phyloP scores from a whole-genome alignment of 768 basidiomycete genomes.

The Lactarius indigo region DNA sequence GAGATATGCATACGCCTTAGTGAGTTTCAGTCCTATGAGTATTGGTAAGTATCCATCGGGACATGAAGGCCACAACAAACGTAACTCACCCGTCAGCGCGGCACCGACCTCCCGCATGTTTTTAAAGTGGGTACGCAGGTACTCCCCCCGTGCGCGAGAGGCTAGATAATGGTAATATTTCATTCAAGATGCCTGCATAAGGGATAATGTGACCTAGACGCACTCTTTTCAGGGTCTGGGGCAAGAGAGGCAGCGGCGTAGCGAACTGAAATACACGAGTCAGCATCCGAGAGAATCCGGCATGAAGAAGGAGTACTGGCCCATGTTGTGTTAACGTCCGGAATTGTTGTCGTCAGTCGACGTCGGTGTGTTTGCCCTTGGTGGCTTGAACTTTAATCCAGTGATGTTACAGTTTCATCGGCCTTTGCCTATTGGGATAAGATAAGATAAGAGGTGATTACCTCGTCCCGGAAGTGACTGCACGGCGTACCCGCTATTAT shows the following conservation, averaged over 20 bases:
- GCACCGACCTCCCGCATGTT: conserved; percentile 99
- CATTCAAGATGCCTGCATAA: conserved; percentile 22
- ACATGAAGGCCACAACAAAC: neutral
- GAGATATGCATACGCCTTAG: conserved; percentile 94
- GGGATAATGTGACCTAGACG: conserved; percentile 31
- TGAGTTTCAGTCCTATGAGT: conserved; percentile 78
- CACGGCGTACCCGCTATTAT: neutral
- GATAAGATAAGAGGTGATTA: conserved; percentile 6
- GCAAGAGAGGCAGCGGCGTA: conserved; percentile 88
- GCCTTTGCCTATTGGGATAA: neutral
- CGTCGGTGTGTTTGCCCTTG: neutral
- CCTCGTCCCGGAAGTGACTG: neutral
- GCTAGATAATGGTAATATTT: conserved; percentile 42
- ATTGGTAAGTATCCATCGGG: conserved; percentile 6
- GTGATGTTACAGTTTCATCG: conserved; percentile 17
- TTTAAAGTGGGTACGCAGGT: conserved; percentile 99
- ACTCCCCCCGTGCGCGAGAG: conserved; percentile 90
- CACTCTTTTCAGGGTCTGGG: conserved; percentile 94
- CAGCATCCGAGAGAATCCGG: conserved; percentile 19
- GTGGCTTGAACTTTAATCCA: conserved; percentile 25
- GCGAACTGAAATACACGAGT: conserved; percentile 56
- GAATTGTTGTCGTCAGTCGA: conserved; percentile 25
- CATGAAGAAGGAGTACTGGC: conserved; percentile 28
- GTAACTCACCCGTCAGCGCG: conserved; percentile 71
- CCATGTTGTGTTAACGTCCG: conserved; percentile 42